phyloP scores from a whole-genome alignment of 352 stramenopile species.

The Globisporangium abappressorium region DNA sequence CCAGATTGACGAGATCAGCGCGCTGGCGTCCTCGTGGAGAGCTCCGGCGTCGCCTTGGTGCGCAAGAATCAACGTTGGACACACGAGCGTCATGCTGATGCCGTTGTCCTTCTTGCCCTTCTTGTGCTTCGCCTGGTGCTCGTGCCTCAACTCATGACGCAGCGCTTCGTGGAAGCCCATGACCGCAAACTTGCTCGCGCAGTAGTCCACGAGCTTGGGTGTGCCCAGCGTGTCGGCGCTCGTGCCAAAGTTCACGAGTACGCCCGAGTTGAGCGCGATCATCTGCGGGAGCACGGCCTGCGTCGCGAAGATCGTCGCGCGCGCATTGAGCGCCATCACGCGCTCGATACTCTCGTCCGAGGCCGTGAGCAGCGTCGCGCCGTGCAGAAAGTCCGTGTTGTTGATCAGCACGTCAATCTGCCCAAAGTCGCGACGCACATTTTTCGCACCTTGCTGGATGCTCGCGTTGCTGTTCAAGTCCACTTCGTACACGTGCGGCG shows the following conservation, averaged over 20 bases:
- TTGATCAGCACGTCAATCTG: conserved; percentile 42
- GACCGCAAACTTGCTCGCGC: conserved; percentile 43
- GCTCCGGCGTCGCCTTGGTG: neutral
- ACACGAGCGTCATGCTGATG: conserved; percentile 18
- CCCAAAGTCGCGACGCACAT: conserved; percentile 17
- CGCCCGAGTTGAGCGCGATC: conserved; percentile 26
- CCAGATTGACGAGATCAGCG: conserved; percentile 13
- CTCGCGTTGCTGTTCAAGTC: conserved; percentile 19
- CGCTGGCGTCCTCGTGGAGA: neutral
- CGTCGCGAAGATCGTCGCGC: conserved; percentile 34
- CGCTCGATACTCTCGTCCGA: conserved; percentile 24
- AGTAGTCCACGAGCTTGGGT: conserved; percentile 39
- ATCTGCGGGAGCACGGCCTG: conserved; percentile 48
- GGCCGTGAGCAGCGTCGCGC: conserved; percentile 32
- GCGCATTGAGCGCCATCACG: conserved; percentile 36
- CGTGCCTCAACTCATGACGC: conserved; percentile 30
- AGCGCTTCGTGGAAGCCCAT: conserved; percentile 44
- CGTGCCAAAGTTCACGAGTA: conserved; percentile 36
- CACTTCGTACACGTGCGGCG: conserved; percentile 18
- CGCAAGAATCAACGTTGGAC: conserved; percentile 14
- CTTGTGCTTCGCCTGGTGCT: neutral
- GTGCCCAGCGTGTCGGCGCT: conserved; percentile 31
- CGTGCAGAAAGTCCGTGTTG: conserved; percentile 45
- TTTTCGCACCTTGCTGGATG: conserved; percentile 16
- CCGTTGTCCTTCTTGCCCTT: conserved; percentile 10